Percentiles rank a stretch among this genome's conserved stretches.
phyloP scores from a whole-genome alignment of 2,329 filamentous ascomycete genomes.

The Alternaria sp. region DNA sequence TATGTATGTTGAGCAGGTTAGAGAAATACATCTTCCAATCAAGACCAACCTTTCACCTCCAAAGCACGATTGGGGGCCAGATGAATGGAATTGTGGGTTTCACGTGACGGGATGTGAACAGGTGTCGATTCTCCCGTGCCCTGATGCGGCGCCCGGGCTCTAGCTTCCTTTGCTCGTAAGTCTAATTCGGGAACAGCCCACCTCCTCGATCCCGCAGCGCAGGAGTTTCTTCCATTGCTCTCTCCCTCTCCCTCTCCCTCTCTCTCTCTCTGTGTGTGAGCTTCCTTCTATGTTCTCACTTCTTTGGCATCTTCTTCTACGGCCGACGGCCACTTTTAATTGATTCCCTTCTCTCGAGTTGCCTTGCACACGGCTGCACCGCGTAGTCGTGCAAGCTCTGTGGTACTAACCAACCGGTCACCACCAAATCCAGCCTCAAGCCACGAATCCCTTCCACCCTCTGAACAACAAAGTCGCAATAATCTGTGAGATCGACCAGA shows the following conservation, averaged over 20 bases:
- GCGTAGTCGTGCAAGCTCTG: constrained; percentile 18
- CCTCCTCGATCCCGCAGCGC: constrained; percentile 33
- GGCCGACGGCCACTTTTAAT: constrained; percentile 27
- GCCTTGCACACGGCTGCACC: constrained; percentile 9
- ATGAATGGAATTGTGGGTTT: constrained; percentile 16
- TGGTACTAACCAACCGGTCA: constrained; percentile 26
- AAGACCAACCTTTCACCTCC: background rate
- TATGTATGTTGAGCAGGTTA: constrained; percentile 5
- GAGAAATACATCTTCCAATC: constrained; percentile 12
- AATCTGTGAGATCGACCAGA: background rate
- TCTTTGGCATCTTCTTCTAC: constrained; percentile 22
- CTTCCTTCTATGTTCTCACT: constrained; percentile 24
- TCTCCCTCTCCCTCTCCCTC: constrained; percentile 23
- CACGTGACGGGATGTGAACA: constrained; percentile 24
- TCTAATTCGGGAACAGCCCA: constrained; percentile 42
- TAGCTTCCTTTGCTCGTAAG: constrained; percentile 31
- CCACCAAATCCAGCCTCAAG: constrained; percentile 21
- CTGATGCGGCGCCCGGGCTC: constrained; percentile 22
- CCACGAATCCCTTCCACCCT: constrained; percentile 27
- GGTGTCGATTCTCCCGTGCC: constrained; percentile 25
- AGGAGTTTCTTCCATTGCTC: constrained; percentile 31
- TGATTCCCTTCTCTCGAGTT: constrained; percentile 15
- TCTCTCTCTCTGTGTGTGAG: constrained; percentile 25
- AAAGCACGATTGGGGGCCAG: constrained; percentile 4
- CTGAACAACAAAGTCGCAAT: constrained; percentile 14